phyloP scores from a whole-genome alignment of 352 stramenopile species.

The Globisporangium canariense region DNA sequence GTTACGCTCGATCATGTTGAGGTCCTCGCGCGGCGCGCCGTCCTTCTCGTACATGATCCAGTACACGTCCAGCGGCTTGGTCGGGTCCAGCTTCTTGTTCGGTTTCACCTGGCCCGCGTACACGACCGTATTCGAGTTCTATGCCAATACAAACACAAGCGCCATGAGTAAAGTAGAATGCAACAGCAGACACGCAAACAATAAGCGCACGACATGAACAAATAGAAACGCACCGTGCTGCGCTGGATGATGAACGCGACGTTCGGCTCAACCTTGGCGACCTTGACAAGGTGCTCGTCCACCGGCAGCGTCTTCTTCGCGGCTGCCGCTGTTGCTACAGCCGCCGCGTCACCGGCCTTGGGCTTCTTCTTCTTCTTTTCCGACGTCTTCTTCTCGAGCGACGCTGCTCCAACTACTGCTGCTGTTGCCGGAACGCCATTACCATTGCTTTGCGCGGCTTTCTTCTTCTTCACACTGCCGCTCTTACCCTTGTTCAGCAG shows the following conservation, averaged over 20 bases:
- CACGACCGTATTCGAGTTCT: slow-evolving; percentile 87
- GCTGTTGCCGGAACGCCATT: background rate
- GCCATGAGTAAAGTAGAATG: background rate
- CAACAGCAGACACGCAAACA: background rate
- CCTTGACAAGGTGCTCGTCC: slow-evolving; percentile 63
- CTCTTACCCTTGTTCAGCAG: slow-evolving; percentile 52
- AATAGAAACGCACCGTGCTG: slow-evolving; percentile 53
- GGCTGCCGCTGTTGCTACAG: slow-evolving; percentile 1
- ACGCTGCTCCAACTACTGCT: slow-evolving; percentile 5
- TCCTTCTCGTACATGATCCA: slow-evolving; percentile 88
- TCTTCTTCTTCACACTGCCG: slow-evolving; percentile 36
- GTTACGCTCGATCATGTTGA: slow-evolving; percentile 86
- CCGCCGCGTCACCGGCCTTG: slow-evolving; percentile 9
- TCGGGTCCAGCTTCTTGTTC: slow-evolving; percentile 41
- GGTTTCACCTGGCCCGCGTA: slow-evolving; percentile 52
- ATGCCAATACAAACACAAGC: background rate
- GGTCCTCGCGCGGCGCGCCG: slow-evolving; percentile 61
- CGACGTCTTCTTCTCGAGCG: slow-evolving; percentile 34
- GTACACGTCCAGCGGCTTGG: slow-evolving; percentile 69
- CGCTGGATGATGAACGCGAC: slow-evolving; percentile 86
- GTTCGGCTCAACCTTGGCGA: slow-evolving; percentile 69
- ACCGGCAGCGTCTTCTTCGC: slow-evolving; percentile 42
- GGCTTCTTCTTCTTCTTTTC: slow-evolving; percentile 25
- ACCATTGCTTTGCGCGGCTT: slow-evolving; percentile 23
- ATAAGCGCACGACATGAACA: background rate